Base-by-base conservation (phyloP, 805 yeast species). In the Candida berthetii region DNA sequence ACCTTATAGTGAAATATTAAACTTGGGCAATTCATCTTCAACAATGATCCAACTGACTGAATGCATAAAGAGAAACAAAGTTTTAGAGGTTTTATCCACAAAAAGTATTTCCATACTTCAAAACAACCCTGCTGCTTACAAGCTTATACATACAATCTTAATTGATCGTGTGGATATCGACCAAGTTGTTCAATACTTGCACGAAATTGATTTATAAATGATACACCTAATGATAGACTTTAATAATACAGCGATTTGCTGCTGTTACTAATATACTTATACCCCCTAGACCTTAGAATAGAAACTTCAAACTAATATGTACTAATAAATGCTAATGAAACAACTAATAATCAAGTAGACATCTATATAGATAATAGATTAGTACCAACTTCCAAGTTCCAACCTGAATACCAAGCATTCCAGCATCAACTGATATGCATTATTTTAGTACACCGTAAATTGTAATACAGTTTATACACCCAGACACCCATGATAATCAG, bases 1-100 rank as follows among this genome's bases (percentile, higher is more conserved):
- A 43, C 80, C 81, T 1, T 75, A 72, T 44, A 24, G 52, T 3
- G 43, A 42, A 5, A 31, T 48, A 8, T 24, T 46, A 11, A 34
- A 38, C 8, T 25, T 16, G 8, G 15, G 54, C 4, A 25, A 38
- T 3, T 53, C 56, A 13, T 60, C 55, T 37, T 55, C 57, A 25
- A 19, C 31, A 28, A 17, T 37, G n/a, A 50, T 56, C 19, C 57
- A 63, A 35, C 47, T 68, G 43, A 52, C 61, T n/a, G 55, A 54
- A 14, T 50, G 61, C 31, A 58, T 66, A 8, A 57, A 54, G 41
- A 59, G 61, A 37, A 62, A 61, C 37, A 55, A 53, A 31, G 59
- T 57, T 1, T 37, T 68, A 20, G 65, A 66, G n/a, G 25, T 62
- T 31, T 33, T 67, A 8, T 47, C 55, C 3, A 27, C 48, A 8